phyloP scores from a whole-genome alignment of 768 basidiomycete genomes.

The Kwoniella pini region DNA sequence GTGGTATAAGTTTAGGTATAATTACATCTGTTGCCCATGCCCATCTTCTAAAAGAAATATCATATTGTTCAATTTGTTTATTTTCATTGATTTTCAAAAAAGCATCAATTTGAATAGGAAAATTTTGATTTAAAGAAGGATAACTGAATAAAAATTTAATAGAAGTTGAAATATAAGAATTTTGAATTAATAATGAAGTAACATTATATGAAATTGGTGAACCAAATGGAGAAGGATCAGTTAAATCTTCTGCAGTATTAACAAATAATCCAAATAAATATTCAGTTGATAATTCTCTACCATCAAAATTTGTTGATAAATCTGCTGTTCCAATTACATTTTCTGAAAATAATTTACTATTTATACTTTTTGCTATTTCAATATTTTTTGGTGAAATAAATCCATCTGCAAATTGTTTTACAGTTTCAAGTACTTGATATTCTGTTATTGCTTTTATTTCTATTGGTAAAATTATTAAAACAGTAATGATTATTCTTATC shows the following conservation, averaged over 20 bases:
- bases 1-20: conserved; percentile 31
- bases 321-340: conserved; percentile 34
- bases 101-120: conserved; percentile 34
- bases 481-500: too few species aligned
- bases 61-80: conserved; percentile 20
- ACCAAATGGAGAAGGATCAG: conserved; percentile 29
- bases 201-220: conserved; percentile 35
- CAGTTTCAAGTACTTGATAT: conserved; percentile 12
- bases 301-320: conserved; percentile 25
- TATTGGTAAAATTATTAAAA: too few species aligned
- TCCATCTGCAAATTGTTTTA: conserved; percentile 23
- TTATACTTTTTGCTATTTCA: conserved; percentile 19
- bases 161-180: conserved; percentile 14
- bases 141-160: conserved; percentile 32
- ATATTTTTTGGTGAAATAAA: conserved; percentile 19
- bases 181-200: conserved; percentile 22
- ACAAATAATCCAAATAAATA: conserved; percentile 37
- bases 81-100: conserved; percentile 22
- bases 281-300: conserved; percentile 34
- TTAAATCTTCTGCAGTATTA: conserved; percentile 19
- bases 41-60: conserved; percentile 26
- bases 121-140: conserved; percentile 22
- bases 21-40: conserved; percentile 30
- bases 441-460: background rate
- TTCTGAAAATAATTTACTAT: conserved; percentile 33